Percentiles rank a stretch among this genome's conserved stretches.
These are phyloP conservation scores for Paramecium caudatum DNA, from an alignment of 73 alveolate genomes.

Conservation along the genomic window DNA sequence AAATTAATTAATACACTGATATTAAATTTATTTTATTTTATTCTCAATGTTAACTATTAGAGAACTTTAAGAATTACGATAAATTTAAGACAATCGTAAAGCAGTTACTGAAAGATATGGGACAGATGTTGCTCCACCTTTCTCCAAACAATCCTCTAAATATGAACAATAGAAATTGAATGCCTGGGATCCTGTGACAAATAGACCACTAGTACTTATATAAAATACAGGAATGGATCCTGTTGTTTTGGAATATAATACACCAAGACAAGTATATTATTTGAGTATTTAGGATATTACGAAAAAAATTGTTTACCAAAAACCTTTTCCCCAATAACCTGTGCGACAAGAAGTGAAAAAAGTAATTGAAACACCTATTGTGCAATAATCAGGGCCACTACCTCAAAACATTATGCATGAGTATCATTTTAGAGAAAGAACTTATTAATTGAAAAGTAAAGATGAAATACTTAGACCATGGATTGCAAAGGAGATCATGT, in stretches of 20 bases:
- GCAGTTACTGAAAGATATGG: constrained; percentile 49
- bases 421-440: background rate
- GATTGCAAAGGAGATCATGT: constrained; percentile 43
- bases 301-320: background rate
- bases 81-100: background rate
- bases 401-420: constrained; percentile 25
- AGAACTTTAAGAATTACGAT: constrained; percentile 32
- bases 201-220: background rate
- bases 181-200: constrained; percentile 32
- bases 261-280: background rate
- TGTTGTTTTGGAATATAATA: background rate
- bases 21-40: constrained; percentile 33
- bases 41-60: background rate
- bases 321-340: constrained; percentile 7
- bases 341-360: no score
- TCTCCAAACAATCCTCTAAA: constrained; percentile 3
- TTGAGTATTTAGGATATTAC: background rate
- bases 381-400: background rate
- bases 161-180: background rate
- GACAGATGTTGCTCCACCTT: background rate
- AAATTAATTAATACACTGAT: constrained; percentile 19
- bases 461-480: constrained; percentile 26
- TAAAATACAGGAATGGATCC: constrained; percentile 10
- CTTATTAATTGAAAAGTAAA: constrained; percentile 2
- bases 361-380: no score